Conservation (phyloP, 2,329 filamentous ascomycete species). For the Fusarium piperis region DNA sequence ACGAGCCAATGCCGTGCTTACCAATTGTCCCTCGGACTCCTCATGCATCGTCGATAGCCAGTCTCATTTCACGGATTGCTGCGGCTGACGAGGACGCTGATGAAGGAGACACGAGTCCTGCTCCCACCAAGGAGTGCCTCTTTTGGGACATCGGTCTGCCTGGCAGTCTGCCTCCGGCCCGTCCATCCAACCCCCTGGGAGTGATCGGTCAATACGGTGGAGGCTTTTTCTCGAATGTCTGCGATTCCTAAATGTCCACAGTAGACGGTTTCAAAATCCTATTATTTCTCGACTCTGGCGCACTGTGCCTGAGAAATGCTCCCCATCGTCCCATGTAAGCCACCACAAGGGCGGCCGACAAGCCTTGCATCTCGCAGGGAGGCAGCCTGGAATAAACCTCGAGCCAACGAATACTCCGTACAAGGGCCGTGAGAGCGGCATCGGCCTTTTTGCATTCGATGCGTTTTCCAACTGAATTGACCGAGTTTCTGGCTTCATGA, state of each 20-base stretch:
- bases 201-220: slow-evolving; percentile 25
- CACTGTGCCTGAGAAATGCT: slow-evolving; percentile 31
- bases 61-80: slow-evolving; percentile 20
- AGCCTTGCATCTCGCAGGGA: slow-evolving; percentile 23
- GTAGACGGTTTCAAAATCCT: slow-evolving; percentile 6
- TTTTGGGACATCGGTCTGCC: slow-evolving; percentile 23
- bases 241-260: slow-evolving; percentile 14
- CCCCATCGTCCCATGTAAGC: slow-evolving; percentile 22
- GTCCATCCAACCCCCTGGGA: slow-evolving; percentile 11
- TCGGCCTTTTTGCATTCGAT: slow-evolving; percentile 14
- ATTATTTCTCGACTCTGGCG: slow-evolving; percentile 4
- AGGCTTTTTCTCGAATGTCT: slow-evolving; percentile 11
- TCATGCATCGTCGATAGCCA: slow-evolving; percentile 19
- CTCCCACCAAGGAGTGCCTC: slow-evolving; percentile 9
- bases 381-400: slow-evolving; percentile 6
- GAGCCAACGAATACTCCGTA: slow-evolving; percentile 4
- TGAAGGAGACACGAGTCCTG: slow-evolving; percentile 26
- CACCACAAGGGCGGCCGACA: slow-evolving; percentile 7
- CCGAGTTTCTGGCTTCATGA: neutral
- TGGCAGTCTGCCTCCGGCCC: slow-evolving; percentile 32
- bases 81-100: slow-evolving; percentile 34
- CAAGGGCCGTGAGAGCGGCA: slow-evolving; percentile 19
- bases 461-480: slow-evolving; percentile 14
- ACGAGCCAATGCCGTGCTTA: slow-evolving; percentile 30
- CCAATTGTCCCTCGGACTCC: slow-evolving; percentile 24